Evolutionary conservation across 2,329 filamentous ascomycete species (phyloP), one percentile per base, ranked within the genome.

Genomic region (Epichloe bromicola): DNA sequence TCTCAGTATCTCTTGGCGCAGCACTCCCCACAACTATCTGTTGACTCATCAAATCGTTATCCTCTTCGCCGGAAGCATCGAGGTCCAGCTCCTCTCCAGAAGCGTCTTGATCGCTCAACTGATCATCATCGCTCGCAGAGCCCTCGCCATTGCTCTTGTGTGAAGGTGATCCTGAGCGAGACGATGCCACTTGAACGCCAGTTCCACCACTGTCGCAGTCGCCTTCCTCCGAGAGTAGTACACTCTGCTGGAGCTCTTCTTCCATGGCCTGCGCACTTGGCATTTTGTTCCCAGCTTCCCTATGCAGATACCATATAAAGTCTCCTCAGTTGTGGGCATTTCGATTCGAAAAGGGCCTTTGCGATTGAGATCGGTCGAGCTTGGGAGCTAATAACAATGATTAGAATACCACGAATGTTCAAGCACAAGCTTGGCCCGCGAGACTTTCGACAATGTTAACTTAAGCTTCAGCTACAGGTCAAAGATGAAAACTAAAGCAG

Each of bases 191-290:
- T 38, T 54, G 42, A 8, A 30, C 34, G 46, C 19, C 63, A 36
- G 61, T 60, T 26, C 68, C 59, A n/a, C 56, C 56, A 14, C 58
- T 64, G 47, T 64, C 67, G 50, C 71, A 72, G 37, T 72, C 70
- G 46, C 68, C 70, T 51, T 72, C 73, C 52, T 76, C 74, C 5
- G 74, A 76, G 51, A 73, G 67, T 56, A 75, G 66, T 42, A 72
- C 73, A 61, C 75, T 78, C 58, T 77, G 74, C 59, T 79, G 77
- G 51, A 78, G 68, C 62, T 79, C 74, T 53, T 80, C 76, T 61
- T 79, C 72, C 66, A 76, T 78, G 47, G 73, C 67, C 59, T 77
- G 75, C 51, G 73, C 70, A 58, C 71, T 76, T 49, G 71, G 64
- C 73, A 78, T 78, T 45, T 56, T 65, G 58, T 58, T 58, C 56